Percentiles rank a stretch among this genome's conserved stretches.
phyloP scores from a whole-genome alignment of 257 asterid genomes.

The Gardenia jasminoides region DNA sequence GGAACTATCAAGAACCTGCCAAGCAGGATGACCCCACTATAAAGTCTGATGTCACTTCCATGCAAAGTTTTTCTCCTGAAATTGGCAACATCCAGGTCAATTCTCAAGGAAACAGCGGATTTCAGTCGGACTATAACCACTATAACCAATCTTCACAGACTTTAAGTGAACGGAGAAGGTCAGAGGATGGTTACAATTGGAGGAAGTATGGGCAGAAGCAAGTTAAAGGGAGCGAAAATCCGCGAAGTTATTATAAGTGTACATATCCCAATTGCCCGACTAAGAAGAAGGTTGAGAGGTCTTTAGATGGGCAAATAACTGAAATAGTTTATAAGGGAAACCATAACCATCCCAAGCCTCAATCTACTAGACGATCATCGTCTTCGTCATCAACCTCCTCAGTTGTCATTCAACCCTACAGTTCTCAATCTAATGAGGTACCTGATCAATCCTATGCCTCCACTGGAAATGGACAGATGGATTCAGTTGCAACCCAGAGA shows the following conservation, averaged over 20 bases:
- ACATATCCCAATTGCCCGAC: constrained; percentile 67
- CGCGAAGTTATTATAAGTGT: constrained; percentile 86
- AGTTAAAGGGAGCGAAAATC: constrained; percentile 90
- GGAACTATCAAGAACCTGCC: constrained; percentile 40
- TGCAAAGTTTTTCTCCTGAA: constrained; percentile 46
- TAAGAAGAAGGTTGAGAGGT: constrained; percentile 71
- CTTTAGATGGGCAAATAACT: constrained; percentile 68
- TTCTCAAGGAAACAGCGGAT: constrained; percentile 22
- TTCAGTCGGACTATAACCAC: constrained; percentile 24
- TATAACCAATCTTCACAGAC: constrained; percentile 39
- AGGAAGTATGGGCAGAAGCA: constrained; percentile 90
- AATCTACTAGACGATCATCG: constrained; percentile 62
- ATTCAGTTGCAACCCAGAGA: constrained; percentile 64
- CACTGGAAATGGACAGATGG: constrained; percentile 39
- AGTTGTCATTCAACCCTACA: constrained; percentile 29
- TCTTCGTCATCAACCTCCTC: constrained; percentile 48
- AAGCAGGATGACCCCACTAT: constrained; percentile 33
- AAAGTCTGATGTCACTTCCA: constrained; percentile 29
- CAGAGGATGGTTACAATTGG: constrained; percentile 91
- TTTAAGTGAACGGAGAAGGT: constrained; percentile 30
- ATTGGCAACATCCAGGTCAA: constrained; percentile 32
- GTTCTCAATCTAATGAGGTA: constrained; percentile 31
- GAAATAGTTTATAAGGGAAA: constrained; percentile 73
- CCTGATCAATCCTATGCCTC: constrained; percentile 53
- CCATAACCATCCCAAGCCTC: constrained; percentile 86